Percentiles rank a stretch among this genome's conserved stretches.
Evolutionary conservation across 1,284 basidiomycete species (phyloP).

Genomic region (Heterobasidion annosum): DNA sequence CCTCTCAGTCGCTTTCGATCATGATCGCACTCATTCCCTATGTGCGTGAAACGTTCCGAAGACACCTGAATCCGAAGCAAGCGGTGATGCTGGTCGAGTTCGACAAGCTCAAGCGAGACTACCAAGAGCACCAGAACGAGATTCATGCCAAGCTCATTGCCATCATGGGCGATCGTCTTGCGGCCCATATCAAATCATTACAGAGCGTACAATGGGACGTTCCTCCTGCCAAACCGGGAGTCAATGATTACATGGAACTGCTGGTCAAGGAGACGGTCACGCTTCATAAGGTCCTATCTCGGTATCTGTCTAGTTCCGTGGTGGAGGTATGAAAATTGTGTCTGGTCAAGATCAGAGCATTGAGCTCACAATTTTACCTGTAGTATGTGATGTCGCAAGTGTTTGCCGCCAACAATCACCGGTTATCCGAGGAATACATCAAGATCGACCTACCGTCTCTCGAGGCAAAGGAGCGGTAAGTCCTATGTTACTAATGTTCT

Average conservation of each 20-base stretch:
- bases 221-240: constrained; percentile 39
- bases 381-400: constrained; percentile 91
- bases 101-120: constrained; percentile 98
- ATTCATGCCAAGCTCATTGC: constrained; percentile 96
- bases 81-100: constrained; percentile 97
- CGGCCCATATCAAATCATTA: constrained; percentile 76
- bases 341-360: constrained; percentile 1
- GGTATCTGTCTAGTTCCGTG: constrained; percentile 72
- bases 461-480: constrained; percentile 77
- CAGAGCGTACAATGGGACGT: constrained; percentile 75
- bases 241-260: constrained; percentile 83
- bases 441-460: constrained; percentile 74
- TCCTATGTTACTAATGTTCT: neutral
- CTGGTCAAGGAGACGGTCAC: constrained; percentile 95
- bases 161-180: constrained; percentile 95
- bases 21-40: constrained; percentile 96
- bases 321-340: constrained; percentile 57
- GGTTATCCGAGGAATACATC: constrained; percentile 77
- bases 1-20: constrained; percentile 91
- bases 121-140: constrained; percentile 98
- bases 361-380: constrained; percentile 1
- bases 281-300: constrained; percentile 91
- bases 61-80: constrained; percentile 89
- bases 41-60: constrained; percentile 86
- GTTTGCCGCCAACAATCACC: constrained; percentile 83